phyloP scores from a whole-genome alignment of 176 grass and related monocot genomes.

The Triticum monococcum region DNA sequence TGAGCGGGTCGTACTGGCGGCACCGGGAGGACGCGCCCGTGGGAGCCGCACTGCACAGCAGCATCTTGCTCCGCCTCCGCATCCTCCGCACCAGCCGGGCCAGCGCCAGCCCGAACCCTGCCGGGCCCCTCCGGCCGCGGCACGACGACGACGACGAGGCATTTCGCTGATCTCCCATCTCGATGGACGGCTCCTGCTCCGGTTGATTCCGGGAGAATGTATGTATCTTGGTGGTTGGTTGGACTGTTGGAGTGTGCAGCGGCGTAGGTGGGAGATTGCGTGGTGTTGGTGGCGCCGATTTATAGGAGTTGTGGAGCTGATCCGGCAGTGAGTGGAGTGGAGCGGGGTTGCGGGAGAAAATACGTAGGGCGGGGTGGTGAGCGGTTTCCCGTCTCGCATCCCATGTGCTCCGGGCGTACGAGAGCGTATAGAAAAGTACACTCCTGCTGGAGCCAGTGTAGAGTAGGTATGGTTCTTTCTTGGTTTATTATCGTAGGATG shows the following conservation, averaged over 20 bases:
- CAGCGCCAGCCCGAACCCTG: neutral
- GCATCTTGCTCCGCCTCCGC: constrained; percentile 59
- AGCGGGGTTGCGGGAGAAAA: neutral
- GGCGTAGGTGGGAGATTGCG: neutral
- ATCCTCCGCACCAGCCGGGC: constrained; percentile 42
- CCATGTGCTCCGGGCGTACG: constrained; percentile 32
- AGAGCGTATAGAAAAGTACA: neutral
- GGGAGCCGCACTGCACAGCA: constrained; percentile 34
- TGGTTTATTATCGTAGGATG: neutral
- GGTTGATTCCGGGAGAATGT: neutral
- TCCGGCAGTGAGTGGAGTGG: neutral
- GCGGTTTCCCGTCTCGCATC: neutral
- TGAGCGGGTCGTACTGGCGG: constrained; percentile 80
- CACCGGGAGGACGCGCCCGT: constrained; percentile 19
- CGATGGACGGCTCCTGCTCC: neutral
- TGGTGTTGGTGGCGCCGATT: neutral
- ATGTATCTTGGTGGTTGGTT: neutral
- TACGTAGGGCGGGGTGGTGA: too few relatives aligned
- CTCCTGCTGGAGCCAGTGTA: neutral
- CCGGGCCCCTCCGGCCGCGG: too few relatives aligned
- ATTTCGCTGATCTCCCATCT: neutral
- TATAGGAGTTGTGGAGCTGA: neutral
- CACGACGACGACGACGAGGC: neutral
- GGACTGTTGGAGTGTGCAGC: neutral
- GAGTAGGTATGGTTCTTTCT: constrained; percentile 6